A percentile compares a stretch with the other conserved stretches of the same genome.
Evolutionary conservation across 768 basidiomycete species (phyloP).

Genomic region (Clitopilus passeckerianus): DNA sequence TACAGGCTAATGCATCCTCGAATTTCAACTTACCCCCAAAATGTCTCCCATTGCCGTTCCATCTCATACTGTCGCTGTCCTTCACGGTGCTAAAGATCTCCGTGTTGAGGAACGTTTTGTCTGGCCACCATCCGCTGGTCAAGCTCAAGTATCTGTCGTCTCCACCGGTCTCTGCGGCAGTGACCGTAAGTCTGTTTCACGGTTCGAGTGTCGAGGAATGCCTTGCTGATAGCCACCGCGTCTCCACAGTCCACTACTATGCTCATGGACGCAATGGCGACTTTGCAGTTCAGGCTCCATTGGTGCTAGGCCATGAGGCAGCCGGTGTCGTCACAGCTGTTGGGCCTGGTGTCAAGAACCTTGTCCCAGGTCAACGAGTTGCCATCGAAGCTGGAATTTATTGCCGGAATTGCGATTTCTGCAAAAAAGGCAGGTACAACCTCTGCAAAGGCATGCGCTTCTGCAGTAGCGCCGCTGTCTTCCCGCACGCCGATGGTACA

Average conservation of each 20-base stretch:
- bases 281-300: constrained; percentile 79
- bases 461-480: constrained; percentile 84
- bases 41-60: constrained; percentile 43
- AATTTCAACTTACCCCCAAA: constrained; percentile 8
- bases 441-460: constrained; percentile 90
- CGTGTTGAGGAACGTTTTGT: constrained; percentile 70
- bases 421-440: constrained; percentile 81
- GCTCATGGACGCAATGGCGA: constrained; percentile 87
- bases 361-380: constrained; percentile 79
- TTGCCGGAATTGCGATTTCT: constrained; percentile 73
- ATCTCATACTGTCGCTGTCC: constrained; percentile 69
- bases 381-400: constrained; percentile 92
- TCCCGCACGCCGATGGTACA: constrained; percentile 91
- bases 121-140: constrained; percentile 65
- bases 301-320: constrained; percentile 92
- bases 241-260: constrained; percentile 80
- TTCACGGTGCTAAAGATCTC: constrained; percentile 81
- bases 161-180: constrained; percentile 91
- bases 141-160: constrained; percentile 75
- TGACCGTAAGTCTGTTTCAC: constrained; percentile 48
- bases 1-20: constrained; percentile 5
- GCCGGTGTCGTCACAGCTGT: constrained; percentile 86
- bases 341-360: constrained; percentile 59
- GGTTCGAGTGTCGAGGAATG: neutral
- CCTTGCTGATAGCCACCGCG: constrained; percentile 1